A percentile compares a stretch with the other conserved stretches of the same genome.
Evolutionary conservation across 345 rosid species (phyloP).

Genomic region (Syzygium aqueum): DNA sequence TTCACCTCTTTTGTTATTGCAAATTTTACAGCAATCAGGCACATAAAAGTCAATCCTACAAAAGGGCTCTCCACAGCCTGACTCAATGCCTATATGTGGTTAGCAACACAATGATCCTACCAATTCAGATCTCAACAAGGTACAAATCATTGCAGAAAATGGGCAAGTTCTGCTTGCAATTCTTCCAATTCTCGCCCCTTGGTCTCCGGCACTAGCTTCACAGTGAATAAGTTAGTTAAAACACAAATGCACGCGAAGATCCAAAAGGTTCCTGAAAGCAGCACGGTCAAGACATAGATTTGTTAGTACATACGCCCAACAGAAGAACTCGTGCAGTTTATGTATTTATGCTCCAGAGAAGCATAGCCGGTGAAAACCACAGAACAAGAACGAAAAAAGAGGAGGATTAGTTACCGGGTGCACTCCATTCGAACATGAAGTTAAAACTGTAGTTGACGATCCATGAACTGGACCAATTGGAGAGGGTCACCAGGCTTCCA

Average conservation of each 20-base stretch:
- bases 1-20: background rate
- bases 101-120: background rate
- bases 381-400: background rate
- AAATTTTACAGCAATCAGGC: background rate
- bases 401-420: constrained; percentile 18
- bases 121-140: background rate
- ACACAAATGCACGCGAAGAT: constrained; percentile 21
- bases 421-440: constrained; percentile 43
- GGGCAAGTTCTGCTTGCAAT: constrained; percentile 30
- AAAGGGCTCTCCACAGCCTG: background rate
- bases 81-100: background rate
- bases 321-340: background rate
- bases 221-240: constrained; percentile 21
- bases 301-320: background rate
- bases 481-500: constrained; percentile 39
- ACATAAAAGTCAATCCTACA: background rate
- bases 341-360: background rate
- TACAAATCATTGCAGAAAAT: background rate
- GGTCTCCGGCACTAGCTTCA: constrained; percentile 53
- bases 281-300: background rate
- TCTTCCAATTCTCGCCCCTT: constrained; percentile 52
- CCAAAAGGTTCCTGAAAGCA: constrained; percentile 28
- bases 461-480: constrained; percentile 52
- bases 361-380: background rate
- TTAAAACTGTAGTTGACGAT: constrained; percentile 31